These are phyloP conservation scores for Podosphaera fusca DNA, from an alignment of 2,329 filamentous ascomycete genomes.

Conservation along the genomic window DNA sequence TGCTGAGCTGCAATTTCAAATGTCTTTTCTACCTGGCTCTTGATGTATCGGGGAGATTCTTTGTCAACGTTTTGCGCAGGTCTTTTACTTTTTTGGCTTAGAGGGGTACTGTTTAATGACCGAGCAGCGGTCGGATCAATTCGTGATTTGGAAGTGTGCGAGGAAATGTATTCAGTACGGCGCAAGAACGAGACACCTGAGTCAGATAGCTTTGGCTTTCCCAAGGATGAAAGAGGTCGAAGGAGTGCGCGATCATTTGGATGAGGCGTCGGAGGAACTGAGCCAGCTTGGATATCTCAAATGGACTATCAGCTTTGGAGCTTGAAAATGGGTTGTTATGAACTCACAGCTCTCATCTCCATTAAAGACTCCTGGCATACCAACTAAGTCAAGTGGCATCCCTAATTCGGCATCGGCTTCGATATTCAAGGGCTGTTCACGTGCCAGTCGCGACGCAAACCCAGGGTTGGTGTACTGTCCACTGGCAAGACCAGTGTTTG, in stretches of 20 bases:
- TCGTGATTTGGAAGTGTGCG: slow-evolving; percentile 25
- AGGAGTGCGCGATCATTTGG: slow-evolving; percentile 69
- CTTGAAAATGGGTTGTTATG: slow-evolving; percentile 5
- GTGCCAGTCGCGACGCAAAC: slow-evolving; percentile 70
- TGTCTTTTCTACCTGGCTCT: slow-evolving; percentile 40
- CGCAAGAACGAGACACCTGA: slow-evolving; percentile 79
- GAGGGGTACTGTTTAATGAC: slow-evolving; percentile 21
- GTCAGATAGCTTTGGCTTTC: slow-evolving; percentile 57
- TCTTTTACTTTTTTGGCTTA: slow-evolving; percentile 18
- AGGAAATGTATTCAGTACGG: slow-evolving; percentile 83
- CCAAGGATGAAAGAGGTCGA: slow-evolving; percentile 60
- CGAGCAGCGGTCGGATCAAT: slow-evolving; percentile 30
- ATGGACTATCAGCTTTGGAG: slow-evolving; percentile 6
- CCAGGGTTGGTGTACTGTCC: slow-evolving; percentile 76
- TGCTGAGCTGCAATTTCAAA: slow-evolving; percentile 31
- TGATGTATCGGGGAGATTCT: slow-evolving; percentile 42
- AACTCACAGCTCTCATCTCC: slow-evolving; percentile 74
- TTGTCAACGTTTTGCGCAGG: slow-evolving; percentile 26
- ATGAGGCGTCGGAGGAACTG: slow-evolving; percentile 48
- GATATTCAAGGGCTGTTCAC: slow-evolving; percentile 86
- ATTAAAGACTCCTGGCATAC: slow-evolving; percentile 84
- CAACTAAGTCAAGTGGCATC: slow-evolving; percentile 89
- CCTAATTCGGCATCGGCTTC: slow-evolving; percentile 94
- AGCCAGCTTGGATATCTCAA: slow-evolving; percentile 58
- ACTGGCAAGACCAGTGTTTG: slow-evolving; percentile 69